A percentile compares a stretch with the other conserved stretches of the same genome.
These are phyloP conservation scores for Aphanoascus verrucosus DNA, from an alignment of 2,329 filamentous ascomycete genomes.

Conservation along the genomic window DNA sequence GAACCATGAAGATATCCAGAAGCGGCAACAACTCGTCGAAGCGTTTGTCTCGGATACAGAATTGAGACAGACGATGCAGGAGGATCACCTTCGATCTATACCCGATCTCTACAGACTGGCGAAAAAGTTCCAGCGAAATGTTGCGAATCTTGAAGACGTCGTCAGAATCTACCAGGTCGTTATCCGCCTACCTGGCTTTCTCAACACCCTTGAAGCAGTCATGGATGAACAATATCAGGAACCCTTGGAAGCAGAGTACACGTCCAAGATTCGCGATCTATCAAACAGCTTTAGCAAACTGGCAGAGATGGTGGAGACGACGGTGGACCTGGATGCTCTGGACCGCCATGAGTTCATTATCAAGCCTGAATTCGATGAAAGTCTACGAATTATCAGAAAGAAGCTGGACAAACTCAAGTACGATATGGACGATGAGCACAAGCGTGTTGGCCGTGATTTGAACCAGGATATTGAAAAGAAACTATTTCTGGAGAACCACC, in stretches of 20 bases:
- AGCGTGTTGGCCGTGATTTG: slow-evolving; percentile 65
- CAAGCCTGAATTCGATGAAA: slow-evolving; percentile 94
- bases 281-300: slow-evolving; percentile 72
- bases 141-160: slow-evolving; percentile 88
- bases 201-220: slow-evolving; percentile 77
- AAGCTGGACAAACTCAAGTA: slow-evolving; percentile 75
- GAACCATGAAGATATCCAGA: slow-evolving; percentile 78
- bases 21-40: slow-evolving; percentile 85
- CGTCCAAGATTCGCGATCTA: slow-evolving; percentile 64
- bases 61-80: slow-evolving; percentile 88
- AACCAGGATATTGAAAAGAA: slow-evolving; percentile 96
- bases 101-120: slow-evolving; percentile 88
- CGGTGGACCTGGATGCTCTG: slow-evolving; percentile 86
- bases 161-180: slow-evolving; percentile 91
- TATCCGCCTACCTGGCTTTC: slow-evolving; percentile 80
- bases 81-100: slow-evolving; percentile 84
- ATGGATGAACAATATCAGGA: slow-evolving; percentile 93
- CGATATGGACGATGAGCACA: slow-evolving; percentile 76
- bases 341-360: slow-evolving; percentile 98
- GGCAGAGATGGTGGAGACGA: slow-evolving; percentile 97
- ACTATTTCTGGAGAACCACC: slow-evolving; percentile 92
- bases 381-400: slow-evolving; percentile 74
- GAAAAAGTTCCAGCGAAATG: slow-evolving; percentile 86
- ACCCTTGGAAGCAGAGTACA: slow-evolving; percentile 78
- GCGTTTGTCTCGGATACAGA: slow-evolving; percentile 90